Evolutionary conservation across 495 filamentous ascomycete species (phyloP).

Genomic region (Friedmanniomyces endolithicus): DNA sequence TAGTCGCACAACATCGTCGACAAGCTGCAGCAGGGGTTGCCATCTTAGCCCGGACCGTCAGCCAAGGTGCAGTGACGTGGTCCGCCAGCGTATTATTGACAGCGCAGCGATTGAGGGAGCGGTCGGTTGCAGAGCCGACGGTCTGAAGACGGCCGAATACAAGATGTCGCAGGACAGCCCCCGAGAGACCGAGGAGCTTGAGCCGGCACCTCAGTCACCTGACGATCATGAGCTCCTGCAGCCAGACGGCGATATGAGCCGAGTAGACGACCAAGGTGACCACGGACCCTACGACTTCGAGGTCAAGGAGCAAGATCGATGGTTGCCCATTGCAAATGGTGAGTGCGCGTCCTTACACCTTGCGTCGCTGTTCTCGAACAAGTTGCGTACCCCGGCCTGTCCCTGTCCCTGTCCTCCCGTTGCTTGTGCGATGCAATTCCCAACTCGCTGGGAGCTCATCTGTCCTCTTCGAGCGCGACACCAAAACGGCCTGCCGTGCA

Average conservation of each 20-base stretch:
- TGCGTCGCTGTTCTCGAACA: conserved; percentile 39
- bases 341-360: conserved; percentile 37
- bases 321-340: conserved; percentile 99
- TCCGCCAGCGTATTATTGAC: conserved; percentile 30
- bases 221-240: conserved; percentile 50
- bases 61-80: conserved; percentile 25
- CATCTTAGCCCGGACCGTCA: conserved; percentile 6
- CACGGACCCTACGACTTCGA: conserved; percentile 82
- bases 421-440: conserved; percentile 19
- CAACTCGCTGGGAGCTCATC: background rate
- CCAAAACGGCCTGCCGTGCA: background rate
- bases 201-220: conserved; percentile 84
- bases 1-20: conserved; percentile 12
- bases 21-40: conserved; percentile 15
- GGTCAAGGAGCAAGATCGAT: conserved; percentile 98
- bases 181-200: conserved; percentile 70
- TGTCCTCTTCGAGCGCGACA: background rate
- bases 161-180: conserved; percentile 31
- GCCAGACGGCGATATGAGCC: conserved; percentile 40
- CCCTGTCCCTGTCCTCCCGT: conserved; percentile 11
- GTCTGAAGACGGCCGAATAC: conserved; percentile 71
- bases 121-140: conserved; percentile 23
- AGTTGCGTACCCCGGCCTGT: conserved; percentile 30
- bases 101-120: conserved; percentile 24
- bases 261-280: conserved; percentile 50